These are phyloP conservation scores for Geopyxis carbonaria DNA, from an alignment of 495 filamentous ascomycete genomes.

Conservation along the genomic window DNA sequence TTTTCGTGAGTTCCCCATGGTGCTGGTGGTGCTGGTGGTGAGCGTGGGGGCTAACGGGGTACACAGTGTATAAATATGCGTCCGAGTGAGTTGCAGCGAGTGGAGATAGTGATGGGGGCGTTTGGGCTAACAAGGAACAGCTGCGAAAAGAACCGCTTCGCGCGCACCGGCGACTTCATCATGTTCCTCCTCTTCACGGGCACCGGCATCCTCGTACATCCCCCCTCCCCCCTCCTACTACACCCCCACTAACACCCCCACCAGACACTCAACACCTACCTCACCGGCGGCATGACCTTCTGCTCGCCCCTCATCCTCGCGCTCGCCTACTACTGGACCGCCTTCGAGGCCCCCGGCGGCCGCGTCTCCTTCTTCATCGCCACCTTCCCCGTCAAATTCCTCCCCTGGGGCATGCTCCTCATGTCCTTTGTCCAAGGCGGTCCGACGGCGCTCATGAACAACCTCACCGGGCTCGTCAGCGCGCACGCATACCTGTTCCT, in stretches of 20 bases:
- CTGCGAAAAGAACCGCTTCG: slow-evolving; percentile 19
- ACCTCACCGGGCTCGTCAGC: slow-evolving; percentile 21
- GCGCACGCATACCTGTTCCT: slow-evolving; percentile 23
- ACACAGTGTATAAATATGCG: slow-evolving; percentile 22
- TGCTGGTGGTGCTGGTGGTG: neutral
- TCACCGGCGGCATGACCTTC: slow-evolving; percentile 17
- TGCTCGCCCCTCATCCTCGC: slow-evolving; percentile 17
- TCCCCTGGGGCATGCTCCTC: slow-evolving; percentile 22
- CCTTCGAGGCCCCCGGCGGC: slow-evolving; percentile 11
- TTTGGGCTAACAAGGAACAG: too few species aligned
- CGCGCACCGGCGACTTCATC: slow-evolving; percentile 21
- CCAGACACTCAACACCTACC: slow-evolving; percentile 19
- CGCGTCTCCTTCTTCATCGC: slow-evolving; percentile 21
- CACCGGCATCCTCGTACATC: slow-evolving; percentile 1
- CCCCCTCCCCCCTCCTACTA: neutral
- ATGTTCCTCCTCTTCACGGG: slow-evolving; percentile 21
- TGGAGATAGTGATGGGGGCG: neutral
- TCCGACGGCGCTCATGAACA: slow-evolving; percentile 12
- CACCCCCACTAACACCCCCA: neutral
- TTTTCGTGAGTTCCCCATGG: slow-evolving; percentile 16
- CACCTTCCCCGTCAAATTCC: slow-evolving; percentile 22
- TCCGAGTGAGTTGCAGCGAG: slow-evolving; percentile 17
- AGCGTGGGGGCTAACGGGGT: too few species aligned
- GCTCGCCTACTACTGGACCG: slow-evolving; percentile 23
- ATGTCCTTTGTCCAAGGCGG: slow-evolving; percentile 17